Base-by-base conservation (phyloP, 2,329 filamentous ascomycete species). In the Allantophomopsis lycopodina region DNA sequence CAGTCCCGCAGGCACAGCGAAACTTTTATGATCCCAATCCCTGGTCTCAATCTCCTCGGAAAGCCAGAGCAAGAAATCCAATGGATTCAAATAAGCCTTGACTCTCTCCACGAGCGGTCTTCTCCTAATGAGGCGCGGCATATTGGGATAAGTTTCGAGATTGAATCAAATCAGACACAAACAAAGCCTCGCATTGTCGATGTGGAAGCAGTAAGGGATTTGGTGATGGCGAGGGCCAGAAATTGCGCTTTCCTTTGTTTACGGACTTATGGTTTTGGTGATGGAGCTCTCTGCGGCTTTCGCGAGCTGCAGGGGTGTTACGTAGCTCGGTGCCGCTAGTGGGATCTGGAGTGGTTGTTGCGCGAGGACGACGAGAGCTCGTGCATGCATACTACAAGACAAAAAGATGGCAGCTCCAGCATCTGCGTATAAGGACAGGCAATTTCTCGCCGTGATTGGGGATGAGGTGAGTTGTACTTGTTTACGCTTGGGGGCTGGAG, bases 371-470 rank as follows among this genome's bases (percentile, higher is more conserved):
- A 12, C 23, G 23, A 28, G 23, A 28, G 23, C 23, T 28, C 8
- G 23, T 34, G 32, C 32, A 37, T 14, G 18, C 14, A 14, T n/a
- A 37, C 12, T 14, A 34, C 37, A 46, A 36, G 5, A 43, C 37
- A 33, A 38, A 48, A 60, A 34, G 35, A 82, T 82, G 76, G 70
- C 76, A 52, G 65, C 74, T 49, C 63, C 72, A 42, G 57, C 64
- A 37, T 67, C 75, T 45, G 65, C 71, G 49, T 80, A 69, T 61
- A 80, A 87, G 65, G 87, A 96, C 64, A 76, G 91, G 54, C 83
- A 98, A 64, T 94, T 98, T 58, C 76, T 98, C 43, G 91, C 91
- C 48, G 89, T 98, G 37, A 98, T 98, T 57, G 91, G 91, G 39
- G 91, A 98, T 61, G 91, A 98, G 76, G 91, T 85, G 57, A 37